These are phyloP conservation scores for Alternaria sp. DNA, from an alignment of 2,329 filamentous ascomycete species.

Conservation along the genomic window DNA sequence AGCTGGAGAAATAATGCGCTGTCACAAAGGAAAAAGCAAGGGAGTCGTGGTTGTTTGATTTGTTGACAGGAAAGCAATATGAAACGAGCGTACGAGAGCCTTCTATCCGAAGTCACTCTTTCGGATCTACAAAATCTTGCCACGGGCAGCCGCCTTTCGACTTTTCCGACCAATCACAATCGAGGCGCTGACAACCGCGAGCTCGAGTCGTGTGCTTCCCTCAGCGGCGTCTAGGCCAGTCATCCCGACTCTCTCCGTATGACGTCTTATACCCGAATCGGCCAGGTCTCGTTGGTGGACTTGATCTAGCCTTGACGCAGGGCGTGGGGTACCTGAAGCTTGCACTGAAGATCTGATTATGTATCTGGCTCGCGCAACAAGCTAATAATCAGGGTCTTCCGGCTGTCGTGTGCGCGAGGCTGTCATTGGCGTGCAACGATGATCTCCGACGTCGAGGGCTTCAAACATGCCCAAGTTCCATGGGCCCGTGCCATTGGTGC, in stretches of 20 bases:
- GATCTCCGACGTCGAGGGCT: background rate
- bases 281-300: constrained; percentile 13
- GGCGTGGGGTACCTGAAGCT: constrained; percentile 19
- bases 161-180: constrained; percentile 20
- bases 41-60: constrained; percentile 1
- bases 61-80: constrained; percentile 5
- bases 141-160: constrained; percentile 8
- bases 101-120: background rate
- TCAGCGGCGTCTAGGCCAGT: constrained; percentile 13
- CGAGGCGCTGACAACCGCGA: constrained; percentile 5
- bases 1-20: constrained; percentile 10
- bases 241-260: constrained; percentile 32
- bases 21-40: constrained; percentile 6
- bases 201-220: constrained; percentile 21
- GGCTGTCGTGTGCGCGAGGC: constrained; percentile 10
- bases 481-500: background rate
- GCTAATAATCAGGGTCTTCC: constrained; percentile 16
- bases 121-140: constrained; percentile 18
- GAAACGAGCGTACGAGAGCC: constrained; percentile 7
- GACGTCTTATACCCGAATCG: constrained; percentile 21
- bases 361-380: constrained; percentile 3
- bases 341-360: background rate
- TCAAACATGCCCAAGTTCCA: background rate
- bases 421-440: background rate
- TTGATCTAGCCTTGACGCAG: constrained; percentile 10